Conservation (phyloP, 148 eudicot genomes). For the Camellia japonica region DNA sequence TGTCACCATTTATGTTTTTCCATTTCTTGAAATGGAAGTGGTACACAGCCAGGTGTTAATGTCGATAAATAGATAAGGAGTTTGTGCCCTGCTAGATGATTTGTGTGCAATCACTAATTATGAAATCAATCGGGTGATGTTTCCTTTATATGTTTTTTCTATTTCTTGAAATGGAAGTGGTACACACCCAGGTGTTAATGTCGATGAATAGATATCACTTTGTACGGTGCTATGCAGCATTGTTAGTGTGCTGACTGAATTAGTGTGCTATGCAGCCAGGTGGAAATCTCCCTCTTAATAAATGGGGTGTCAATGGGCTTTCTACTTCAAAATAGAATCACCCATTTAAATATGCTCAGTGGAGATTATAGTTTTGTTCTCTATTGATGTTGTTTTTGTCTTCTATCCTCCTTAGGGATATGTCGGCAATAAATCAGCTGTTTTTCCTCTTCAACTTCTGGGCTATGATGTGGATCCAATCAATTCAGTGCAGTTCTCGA, state of each 20-base stretch:
- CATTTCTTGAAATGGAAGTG: not conserved
- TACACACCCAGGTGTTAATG: not conserved
- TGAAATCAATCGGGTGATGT: not conserved
- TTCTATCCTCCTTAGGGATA: constrained; percentile 57
- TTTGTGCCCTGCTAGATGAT: not conserved
- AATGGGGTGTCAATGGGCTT: not conserved
- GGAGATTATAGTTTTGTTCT: constrained; percentile 10
- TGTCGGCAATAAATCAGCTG: constrained; percentile 97
- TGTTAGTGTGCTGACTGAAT: too few species aligned
- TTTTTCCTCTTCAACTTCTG: constrained; percentile 89
- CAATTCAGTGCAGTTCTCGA: constrained; percentile 96
- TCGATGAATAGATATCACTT: not conserved
- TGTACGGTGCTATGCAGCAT: too few species aligned
- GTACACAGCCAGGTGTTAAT: not conserved
- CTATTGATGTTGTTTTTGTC: constrained; percentile 11
- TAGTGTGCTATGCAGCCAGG: too few species aligned
- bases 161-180: not conserved
- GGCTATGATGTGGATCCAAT: constrained; percentile 96
- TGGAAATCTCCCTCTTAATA: not conserved
- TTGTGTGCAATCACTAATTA: not conserved
- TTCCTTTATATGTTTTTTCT: not conserved
- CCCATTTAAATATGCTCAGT: not conserved
- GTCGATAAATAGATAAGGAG: not conserved
- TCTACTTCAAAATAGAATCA: not conserved
- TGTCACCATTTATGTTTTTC: not conserved